Conservation (phyloP, 257 asterid species). For the Solanum medicagineum region DNA sequence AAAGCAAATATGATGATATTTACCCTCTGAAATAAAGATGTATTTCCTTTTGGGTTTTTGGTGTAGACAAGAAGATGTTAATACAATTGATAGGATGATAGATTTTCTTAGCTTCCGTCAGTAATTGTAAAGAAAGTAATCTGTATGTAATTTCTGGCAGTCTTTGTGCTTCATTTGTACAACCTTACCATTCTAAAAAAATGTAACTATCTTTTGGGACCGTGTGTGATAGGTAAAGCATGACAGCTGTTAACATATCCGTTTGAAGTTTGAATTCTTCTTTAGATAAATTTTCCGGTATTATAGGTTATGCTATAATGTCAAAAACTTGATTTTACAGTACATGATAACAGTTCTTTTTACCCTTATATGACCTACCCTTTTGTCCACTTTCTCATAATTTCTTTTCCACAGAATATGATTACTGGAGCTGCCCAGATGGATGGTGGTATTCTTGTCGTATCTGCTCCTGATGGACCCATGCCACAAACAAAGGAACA, state of each 20-base stretch:
- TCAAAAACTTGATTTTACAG: neutral
- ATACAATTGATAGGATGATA: neutral
- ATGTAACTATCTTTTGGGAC: neutral
- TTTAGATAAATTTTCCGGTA: neutral
- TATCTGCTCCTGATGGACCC: slow-evolving; percentile 99
- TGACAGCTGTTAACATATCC: neutral
- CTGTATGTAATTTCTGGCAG: neutral
- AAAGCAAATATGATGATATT: neutral
- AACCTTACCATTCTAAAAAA: neutral
- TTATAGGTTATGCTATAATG: neutral
- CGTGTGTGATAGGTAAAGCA: neutral
- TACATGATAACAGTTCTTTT: neutral
- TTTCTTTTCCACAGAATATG: slow-evolving; percentile 55
- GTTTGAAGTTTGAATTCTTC: neutral
- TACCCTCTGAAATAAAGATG: neutral
- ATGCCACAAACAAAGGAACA: slow-evolving; percentile 99
- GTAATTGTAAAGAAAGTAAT: neutral
- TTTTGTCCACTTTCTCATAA: neutral
- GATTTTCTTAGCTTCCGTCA: neutral
- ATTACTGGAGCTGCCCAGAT: slow-evolving; percentile 99
- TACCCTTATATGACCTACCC: neutral
- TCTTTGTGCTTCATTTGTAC: neutral
- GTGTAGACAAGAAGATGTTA: neutral
- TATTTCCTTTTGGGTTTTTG: neutral
- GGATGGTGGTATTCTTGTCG: slow-evolving; percentile 98